A percentile compares a stretch with the other conserved stretches of the same genome.
Evolutionary conservation across 2,329 filamentous ascomycete species (phyloP).

Genomic region (Sordariomycetes sp.): DNA sequence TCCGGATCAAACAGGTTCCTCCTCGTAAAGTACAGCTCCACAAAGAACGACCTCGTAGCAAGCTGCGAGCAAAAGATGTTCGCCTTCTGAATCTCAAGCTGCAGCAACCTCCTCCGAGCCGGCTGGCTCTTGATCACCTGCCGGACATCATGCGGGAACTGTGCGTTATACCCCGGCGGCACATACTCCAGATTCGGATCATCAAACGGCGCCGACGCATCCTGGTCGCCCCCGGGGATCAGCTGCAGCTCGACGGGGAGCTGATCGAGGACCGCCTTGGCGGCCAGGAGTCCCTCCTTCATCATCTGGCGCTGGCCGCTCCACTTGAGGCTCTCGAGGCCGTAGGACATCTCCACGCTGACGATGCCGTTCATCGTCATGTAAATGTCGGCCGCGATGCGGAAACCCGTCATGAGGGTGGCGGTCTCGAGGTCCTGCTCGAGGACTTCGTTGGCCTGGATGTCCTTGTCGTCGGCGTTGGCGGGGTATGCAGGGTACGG

Average conservation of each 20-base stretch:
- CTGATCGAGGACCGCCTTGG: slow-evolving; percentile 53
- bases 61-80: slow-evolving; percentile 79
- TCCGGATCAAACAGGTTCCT: slow-evolving; percentile 45
- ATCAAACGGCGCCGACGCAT: slow-evolving; percentile 13
- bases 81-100: slow-evolving; percentile 84
- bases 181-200: slow-evolving; percentile 14
- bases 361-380: slow-evolving; percentile 67
- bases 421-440: slow-evolving; percentile 54
- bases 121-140: slow-evolving; percentile 34
- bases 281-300: slow-evolving; percentile 54
- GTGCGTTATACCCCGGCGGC: neutral
- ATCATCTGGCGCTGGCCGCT: slow-evolving; percentile 63
- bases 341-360: slow-evolving; percentile 72
- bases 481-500: slow-evolving; percentile 68
- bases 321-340: slow-evolving; percentile 65
- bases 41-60: slow-evolving; percentile 69
- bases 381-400: slow-evolving; percentile 65
- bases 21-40: slow-evolving; percentile 74
- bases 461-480: slow-evolving; percentile 75
- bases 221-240: slow-evolving; percentile 16
- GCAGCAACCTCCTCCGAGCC: slow-evolving; percentile 40
- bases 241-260: slow-evolving; percentile 59
- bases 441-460: slow-evolving; percentile 57
- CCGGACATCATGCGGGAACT: slow-evolving; percentile 26
- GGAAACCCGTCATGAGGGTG: slow-evolving; percentile 68